Evolutionary conservation across 148 eudicot genomes (phyloP).

Genomic region (Tetragonia tetragonoides): DNA sequence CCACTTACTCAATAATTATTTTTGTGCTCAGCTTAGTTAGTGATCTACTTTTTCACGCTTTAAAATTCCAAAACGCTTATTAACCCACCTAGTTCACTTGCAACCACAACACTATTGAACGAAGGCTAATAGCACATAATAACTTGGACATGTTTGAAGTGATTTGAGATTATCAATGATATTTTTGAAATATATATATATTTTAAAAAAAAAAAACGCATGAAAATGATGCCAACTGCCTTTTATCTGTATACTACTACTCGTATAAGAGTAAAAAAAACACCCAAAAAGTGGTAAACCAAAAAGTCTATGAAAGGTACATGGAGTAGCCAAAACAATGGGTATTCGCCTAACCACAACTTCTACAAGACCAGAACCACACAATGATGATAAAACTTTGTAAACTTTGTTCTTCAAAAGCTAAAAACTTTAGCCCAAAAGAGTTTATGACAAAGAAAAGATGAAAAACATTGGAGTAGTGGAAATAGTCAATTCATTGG

Average conservation of each 20-base stretch:
- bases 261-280: neutral
- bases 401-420: neutral
- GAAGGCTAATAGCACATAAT: too few relatives aligned
- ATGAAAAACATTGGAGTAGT: neutral
- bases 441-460: neutral
- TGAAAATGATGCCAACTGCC: neutral
- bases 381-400: constrained; percentile 12
- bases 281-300: neutral
- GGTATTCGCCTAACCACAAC: neutral
- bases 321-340: constrained; percentile 17
- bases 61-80: too few relatives aligned
- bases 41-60: too few relatives aligned
- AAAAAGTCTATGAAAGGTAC: constrained; percentile 1
- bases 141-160: neutral
- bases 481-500: neutral
- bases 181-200: neutral
- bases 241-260: neutral
- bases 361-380: constrained; percentile 16
- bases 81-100: too few relatives aligned
- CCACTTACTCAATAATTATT: too few relatives aligned
- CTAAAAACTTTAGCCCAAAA: neutral
- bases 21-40: too few relatives aligned
- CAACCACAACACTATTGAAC: too few relatives aligned
- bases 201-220: neutral
- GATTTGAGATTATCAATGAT: neutral